phyloP scores from a whole-genome alignment of 2,329 filamentous ascomycete species.

The Ophiocordyceps camponoti-leonardi region DNA sequence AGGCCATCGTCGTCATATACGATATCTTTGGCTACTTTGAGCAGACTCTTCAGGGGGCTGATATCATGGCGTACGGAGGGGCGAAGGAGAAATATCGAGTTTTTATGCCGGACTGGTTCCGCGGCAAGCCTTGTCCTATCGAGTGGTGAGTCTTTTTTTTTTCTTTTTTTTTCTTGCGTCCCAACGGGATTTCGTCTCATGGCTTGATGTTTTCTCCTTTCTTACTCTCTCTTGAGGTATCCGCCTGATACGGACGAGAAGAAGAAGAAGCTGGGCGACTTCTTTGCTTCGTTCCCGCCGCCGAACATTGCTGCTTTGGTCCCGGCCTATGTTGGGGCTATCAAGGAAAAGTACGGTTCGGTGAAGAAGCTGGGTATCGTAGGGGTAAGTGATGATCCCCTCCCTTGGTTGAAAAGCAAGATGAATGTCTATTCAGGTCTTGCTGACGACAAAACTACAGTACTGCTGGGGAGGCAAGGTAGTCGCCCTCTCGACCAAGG shows the following conservation, averaged over 20 bases:
- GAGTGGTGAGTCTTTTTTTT: conserved; percentile 19
- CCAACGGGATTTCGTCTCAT: no score
- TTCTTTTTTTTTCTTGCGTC: no score
- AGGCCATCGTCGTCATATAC: conserved; percentile 44
- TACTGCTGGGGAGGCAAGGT: conserved; percentile 58
- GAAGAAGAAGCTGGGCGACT: conserved; percentile 36
- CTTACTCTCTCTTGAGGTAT: conserved; percentile 21
- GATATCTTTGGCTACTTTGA: conserved; percentile 58
- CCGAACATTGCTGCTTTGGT: conserved; percentile 29
- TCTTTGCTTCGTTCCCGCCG: conserved; percentile 36
- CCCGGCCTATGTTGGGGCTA: conserved; percentile 36
- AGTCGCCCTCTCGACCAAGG: conserved; percentile 30
- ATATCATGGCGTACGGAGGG: conserved; percentile 40
- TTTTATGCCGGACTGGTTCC: conserved; percentile 86
- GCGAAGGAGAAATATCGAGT: conserved; percentile 57
- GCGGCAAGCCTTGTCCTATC: conserved; percentile 47
- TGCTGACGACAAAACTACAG: neutral
- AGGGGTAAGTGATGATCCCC: conserved; percentile 39
- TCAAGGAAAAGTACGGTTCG: conserved; percentile 31
- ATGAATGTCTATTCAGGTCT: no score
- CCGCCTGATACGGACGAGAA: conserved; percentile 50
- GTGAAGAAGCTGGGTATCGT: conserved; percentile 43
- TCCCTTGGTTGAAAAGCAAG: no score
- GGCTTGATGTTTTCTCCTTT: neutral
- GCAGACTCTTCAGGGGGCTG: conserved; percentile 53